Evolutionary conservation across 2,329 filamentous ascomycete species (phyloP).

Genomic region (Colletotrichum phormii): DNA sequence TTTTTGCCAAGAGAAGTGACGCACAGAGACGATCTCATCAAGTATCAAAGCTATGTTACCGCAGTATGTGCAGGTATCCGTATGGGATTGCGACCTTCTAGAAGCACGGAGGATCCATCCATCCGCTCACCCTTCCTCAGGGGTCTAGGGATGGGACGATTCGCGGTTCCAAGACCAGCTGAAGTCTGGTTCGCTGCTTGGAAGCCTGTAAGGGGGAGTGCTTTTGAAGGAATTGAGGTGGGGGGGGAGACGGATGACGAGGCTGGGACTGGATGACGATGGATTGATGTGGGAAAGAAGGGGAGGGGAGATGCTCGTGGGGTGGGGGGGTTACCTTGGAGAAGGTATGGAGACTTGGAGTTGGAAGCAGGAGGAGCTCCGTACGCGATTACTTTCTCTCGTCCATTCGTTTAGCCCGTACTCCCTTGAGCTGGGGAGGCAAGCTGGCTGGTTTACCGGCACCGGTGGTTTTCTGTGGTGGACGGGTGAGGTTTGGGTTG

Average conservation of each 20-base stretch:
- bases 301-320: neutral
- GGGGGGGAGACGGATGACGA: neutral
- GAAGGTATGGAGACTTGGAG: neutral
- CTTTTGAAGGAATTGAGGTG: neutral
- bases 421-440: neutral
- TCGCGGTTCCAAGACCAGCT: slow-evolving; percentile 1
- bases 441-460: neutral
- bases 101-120: slow-evolving; percentile 11
- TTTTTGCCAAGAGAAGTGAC: slow-evolving; percentile 3
- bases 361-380: neutral
- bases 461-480: neutral
- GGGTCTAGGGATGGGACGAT: slow-evolving; percentile 9
- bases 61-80: too few relatives aligned
- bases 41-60: neutral
- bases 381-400: neutral
- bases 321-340: neutral
- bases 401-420: neutral
- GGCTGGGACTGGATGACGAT: neutral
- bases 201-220: neutral
- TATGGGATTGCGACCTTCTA: slow-evolving; percentile 5
- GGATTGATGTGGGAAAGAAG: neutral
- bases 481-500: neutral
- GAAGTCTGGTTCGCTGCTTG: slow-evolving; percentile 3
- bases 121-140: neutral
- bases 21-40: slow-evolving; percentile 8